Conservation (phyloP, 768 basidiomycete genomes). For the Crassisporium funariophilum region DNA sequence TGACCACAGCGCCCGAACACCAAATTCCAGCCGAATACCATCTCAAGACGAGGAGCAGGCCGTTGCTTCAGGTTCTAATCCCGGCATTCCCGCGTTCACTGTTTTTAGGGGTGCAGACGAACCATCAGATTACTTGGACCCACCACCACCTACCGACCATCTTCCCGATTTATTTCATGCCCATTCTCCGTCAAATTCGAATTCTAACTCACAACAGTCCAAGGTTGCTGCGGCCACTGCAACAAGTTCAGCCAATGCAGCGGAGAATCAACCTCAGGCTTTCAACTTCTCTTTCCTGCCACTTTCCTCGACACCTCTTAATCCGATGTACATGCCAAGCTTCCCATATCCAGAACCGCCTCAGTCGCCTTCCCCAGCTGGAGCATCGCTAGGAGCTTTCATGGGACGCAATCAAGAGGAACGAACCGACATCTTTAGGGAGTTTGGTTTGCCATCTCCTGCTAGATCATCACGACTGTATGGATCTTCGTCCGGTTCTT, state of each 20-base stretch:
- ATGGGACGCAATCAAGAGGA: slow-evolving; percentile 33
- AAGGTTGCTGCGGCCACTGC: slow-evolving; percentile 20
- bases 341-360: slow-evolving; percentile 60
- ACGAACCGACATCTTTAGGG: slow-evolving; percentile 47
- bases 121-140: slow-evolving; percentile 36
- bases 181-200: slow-evolving; percentile 39
- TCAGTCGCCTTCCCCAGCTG: slow-evolving; percentile 57
- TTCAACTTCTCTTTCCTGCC: slow-evolving; percentile 57
- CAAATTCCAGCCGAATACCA: slow-evolving; percentile 14
- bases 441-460: slow-evolving; percentile 47
- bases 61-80: slow-evolving; percentile 7
- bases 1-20: slow-evolving; percentile 1
- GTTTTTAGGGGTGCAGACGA: slow-evolving; percentile 23
- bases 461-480: slow-evolving; percentile 38
- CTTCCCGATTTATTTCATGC: slow-evolving; percentile 55
- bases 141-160: slow-evolving; percentile 51
- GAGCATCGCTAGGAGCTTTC: slow-evolving; percentile 27
- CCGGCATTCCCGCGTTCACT: slow-evolving; percentile 14
- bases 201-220: slow-evolving; percentile 10
- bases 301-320: slow-evolving; percentile 53
- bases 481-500: slow-evolving; percentile 27
- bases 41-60: slow-evolving; percentile 15
- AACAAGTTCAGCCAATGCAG: slow-evolving; percentile 50
- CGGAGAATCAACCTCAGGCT: slow-evolving; percentile 55
- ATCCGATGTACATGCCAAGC: slow-evolving; percentile 43